Percentiles rank a stretch among this genome's conserved stretches.
phyloP scores from a whole-genome alignment of 2,329 filamentous ascomycete species.

The Apiospora malaysiana region DNA sequence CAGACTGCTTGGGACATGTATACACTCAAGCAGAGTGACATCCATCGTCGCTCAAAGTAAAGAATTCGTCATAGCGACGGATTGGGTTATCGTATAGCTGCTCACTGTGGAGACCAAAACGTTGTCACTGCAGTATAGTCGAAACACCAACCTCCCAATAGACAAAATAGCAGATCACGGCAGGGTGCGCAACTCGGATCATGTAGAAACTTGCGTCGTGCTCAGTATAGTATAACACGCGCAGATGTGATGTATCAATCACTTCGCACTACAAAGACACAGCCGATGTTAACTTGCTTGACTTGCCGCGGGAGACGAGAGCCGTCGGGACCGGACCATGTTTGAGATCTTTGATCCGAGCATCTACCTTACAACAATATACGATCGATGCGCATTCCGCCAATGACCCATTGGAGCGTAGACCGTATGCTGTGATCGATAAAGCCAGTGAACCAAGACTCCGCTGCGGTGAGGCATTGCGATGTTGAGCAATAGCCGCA shows the following conservation, averaged over 20 bases:
- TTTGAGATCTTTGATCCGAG: background rate
- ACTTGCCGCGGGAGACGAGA: background rate
- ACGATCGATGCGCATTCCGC: background rate
- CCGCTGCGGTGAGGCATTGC: background rate
- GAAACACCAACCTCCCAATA: slow-evolving; percentile 13
- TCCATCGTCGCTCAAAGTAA: background rate
- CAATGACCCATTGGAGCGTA: background rate
- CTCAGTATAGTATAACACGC: background rate
- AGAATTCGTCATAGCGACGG: slow-evolving; percentile 3
- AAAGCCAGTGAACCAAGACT: background rate
- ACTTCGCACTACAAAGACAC: background rate
- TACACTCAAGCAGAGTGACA: slow-evolving; percentile 6
- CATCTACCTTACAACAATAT: background rate
- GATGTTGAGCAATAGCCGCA: background rate
- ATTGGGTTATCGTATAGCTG: slow-evolving; percentile 8
- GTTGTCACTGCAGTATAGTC: slow-evolving; percentile 11
- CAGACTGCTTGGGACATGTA: background rate
- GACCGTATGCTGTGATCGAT: background rate
- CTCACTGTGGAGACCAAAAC: slow-evolving; percentile 3
- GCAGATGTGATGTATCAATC: slow-evolving; percentile 1
- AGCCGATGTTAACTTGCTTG: too few relatives aligned
- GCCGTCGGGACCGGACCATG: background rate
- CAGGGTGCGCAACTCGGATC: background rate
- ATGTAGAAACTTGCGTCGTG: background rate
- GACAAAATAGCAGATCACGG: background rate